phyloP scores from a whole-genome alignment of 2,329 filamentous ascomycete genomes.

The Graphilbum fragrans region DNA sequence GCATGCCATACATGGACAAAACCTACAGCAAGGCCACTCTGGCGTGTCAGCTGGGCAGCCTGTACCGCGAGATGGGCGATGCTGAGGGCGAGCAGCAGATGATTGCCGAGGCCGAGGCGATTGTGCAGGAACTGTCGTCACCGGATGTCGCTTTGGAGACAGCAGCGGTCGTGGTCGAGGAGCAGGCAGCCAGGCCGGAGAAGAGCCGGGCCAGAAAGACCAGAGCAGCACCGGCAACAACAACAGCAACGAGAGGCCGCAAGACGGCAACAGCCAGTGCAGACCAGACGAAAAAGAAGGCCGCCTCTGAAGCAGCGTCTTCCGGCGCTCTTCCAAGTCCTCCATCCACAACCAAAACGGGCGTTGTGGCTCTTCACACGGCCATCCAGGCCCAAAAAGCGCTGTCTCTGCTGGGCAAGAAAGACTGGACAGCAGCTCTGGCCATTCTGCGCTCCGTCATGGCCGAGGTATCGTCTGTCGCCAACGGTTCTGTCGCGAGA shows the following conservation, averaged over 20 bases:
- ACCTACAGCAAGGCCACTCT: slow-evolving; percentile 32
- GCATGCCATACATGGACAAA: slow-evolving; percentile 33
- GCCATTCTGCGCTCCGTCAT: slow-evolving; percentile 32
- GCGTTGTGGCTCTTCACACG: slow-evolving; percentile 20
- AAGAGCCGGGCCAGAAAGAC: slow-evolving; percentile 15
- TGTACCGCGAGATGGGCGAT: slow-evolving; percentile 39
- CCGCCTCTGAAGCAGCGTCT: neutral
- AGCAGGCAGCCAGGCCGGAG: slow-evolving; percentile 9
- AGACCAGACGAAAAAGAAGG: slow-evolving; percentile 5
- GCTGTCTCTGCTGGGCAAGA: slow-evolving; percentile 31
- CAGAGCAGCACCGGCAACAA: slow-evolving; percentile 12
- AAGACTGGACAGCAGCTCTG: slow-evolving; percentile 47
- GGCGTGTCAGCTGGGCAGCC: slow-evolving; percentile 41
- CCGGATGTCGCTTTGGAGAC: neutral
- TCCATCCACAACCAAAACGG: slow-evolving; percentile 12
- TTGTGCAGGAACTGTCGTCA: neutral
- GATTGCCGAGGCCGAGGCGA: slow-evolving; percentile 35
- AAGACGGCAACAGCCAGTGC: slow-evolving; percentile 16
- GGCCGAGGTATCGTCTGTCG: neutral
- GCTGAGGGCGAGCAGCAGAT: slow-evolving; percentile 29
- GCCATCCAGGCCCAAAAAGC: slow-evolving; percentile 30
- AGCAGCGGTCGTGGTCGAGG: neutral
- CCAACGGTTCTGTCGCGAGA: slow-evolving; percentile 14
- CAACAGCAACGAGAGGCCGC: slow-evolving; percentile 10
- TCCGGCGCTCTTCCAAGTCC: neutral